A percentile compares a stretch with the other conserved stretches of the same genome.
These are phyloP conservation scores for Yamadazyma conglobata DNA, from an alignment of 1,139 yeast species.

Conservation along the genomic window DNA sequence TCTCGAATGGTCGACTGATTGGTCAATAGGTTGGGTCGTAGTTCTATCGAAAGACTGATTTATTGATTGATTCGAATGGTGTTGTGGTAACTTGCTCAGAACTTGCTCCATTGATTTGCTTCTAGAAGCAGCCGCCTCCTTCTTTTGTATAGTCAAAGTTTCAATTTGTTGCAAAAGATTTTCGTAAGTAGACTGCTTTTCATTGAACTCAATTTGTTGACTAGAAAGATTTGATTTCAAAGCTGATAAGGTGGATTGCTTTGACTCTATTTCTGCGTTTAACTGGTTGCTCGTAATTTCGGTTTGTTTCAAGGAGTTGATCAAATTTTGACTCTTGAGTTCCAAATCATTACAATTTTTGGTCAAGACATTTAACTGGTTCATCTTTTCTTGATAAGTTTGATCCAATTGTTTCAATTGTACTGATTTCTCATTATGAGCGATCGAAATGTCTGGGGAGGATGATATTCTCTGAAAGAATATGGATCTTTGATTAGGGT, in stretches of 20 bases:
- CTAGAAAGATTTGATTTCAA: constrained; percentile 15
- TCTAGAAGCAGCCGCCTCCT: constrained; percentile 5
- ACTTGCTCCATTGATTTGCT: neutral
- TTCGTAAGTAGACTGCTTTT: constrained; percentile 10
- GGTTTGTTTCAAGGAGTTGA: constrained; percentile 21
- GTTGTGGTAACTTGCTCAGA: too few species aligned
- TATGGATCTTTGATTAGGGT: constrained; percentile 21
- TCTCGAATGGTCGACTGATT: too few species aligned
- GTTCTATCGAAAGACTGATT: constrained; percentile 3
- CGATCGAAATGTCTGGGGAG: constrained; percentile 3
- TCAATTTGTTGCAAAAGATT: constrained; percentile 25
- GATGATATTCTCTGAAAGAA: constrained; percentile 29
- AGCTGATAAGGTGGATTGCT: constrained; percentile 14
- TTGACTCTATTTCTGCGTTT: constrained; percentile 18
- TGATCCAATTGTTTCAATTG: constrained; percentile 7
- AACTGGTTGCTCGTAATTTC: constrained; percentile 20
- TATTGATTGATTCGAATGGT: too few species aligned
- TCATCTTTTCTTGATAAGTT: constrained; percentile 12
- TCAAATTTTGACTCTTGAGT: constrained; percentile 19
- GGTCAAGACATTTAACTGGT: constrained; percentile 18
- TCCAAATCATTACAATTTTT: constrained; percentile 21
- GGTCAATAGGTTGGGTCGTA: constrained; percentile 8
- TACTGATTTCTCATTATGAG: constrained; percentile 5
- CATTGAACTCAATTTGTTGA: constrained; percentile 14
- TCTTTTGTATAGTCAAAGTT: constrained; percentile 22